These are phyloP conservation scores for Gryganskiella cystojenkinii DNA, from an alignment of 192 early-diverging fungal species.

Conservation along the genomic window DNA sequence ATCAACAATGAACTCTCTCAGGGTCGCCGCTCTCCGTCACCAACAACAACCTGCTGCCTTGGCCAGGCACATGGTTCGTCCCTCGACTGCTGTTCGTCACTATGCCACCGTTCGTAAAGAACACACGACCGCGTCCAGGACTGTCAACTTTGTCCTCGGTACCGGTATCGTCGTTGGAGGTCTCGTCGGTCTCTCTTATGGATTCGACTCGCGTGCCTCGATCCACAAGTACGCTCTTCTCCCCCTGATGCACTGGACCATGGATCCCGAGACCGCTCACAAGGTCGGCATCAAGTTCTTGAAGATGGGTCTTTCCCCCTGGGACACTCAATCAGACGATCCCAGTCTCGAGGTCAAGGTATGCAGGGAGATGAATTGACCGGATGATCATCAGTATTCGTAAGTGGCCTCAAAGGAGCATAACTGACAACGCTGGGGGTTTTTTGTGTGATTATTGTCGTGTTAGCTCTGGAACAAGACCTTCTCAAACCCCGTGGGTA, in stretches of 20 bases:
- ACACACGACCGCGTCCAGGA: conserved; percentile 30
- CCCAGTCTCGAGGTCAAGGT: conserved; percentile 62
- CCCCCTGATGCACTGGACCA: conserved; percentile 71
- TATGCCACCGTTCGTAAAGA: conserved; percentile 46
- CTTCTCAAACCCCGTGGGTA: conserved; percentile 81
- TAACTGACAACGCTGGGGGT: neutral
- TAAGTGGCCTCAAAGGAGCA: neutral
- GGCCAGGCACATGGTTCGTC: conserved; percentile 1
- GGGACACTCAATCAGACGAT: conserved; percentile 69
- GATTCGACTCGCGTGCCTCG: conserved; percentile 78
- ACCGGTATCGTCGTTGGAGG: conserved; percentile 48
- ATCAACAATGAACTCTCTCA: conserved; percentile 1
- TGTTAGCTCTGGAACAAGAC: conserved; percentile 76
- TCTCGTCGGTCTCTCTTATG: conserved; percentile 65
- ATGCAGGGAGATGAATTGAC: neutral
- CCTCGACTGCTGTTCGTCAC: conserved; percentile 24
- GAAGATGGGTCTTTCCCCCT: conserved; percentile 70
- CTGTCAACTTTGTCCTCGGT: conserved; percentile 58
- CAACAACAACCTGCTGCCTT: neutral
- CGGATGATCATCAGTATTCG: neutral
- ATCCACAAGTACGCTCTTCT: conserved; percentile 72
- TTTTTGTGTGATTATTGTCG: neutral
- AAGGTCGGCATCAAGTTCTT: conserved; percentile 69
- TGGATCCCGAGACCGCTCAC: conserved; percentile 84
- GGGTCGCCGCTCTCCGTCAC: neutral